Base-by-base conservation (phyloP, 1,139 yeast species). In the Arxiozyma telluris region DNA sequence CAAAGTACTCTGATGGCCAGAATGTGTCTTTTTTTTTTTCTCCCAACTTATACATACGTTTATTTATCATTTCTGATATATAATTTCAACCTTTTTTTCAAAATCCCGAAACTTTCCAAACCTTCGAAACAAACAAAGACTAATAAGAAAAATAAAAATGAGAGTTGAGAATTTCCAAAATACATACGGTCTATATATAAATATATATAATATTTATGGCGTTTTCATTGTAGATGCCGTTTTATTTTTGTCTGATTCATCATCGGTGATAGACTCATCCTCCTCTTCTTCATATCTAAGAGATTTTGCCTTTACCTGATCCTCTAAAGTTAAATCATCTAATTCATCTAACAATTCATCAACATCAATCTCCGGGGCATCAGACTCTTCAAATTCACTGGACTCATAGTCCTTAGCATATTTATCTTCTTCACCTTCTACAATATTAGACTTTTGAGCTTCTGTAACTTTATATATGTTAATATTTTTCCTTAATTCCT, bases 331-430 rank as follows among this genome's bases (percentile, higher is more conserved):
- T 91, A 91, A 84, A 56, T 86, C 97, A 64, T 89, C 96, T 66
- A 91, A 77, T 68, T 91, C 98, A 64, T 93, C 98, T 71, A 87
- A 76, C 64, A 88, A 76, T 70, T 87, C 96, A 63, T 87, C 96
- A 52, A 87, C 78, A 57, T 82, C 85, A 59, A 88, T 80, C 64
- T 79, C 81, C 56, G 91, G 89, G 64, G 83, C 89, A 49, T 81
- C 89, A 44, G 83, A 88, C 51, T 74, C 79, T 44, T 75, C 43
- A 21, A 49, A 42, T 7, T 22, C 52, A 17, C 39, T 47, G 11
- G 25, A 44, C 11, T 50, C 79, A 23, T 23, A 23, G 39, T 50
- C 79, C 39, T 76, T 83, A 48, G 75, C 81, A 61, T 65, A 73
- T n/a, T 70, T 75, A 54, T 69, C 70, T 41, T 66, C 74, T 20